phyloP scores from a whole-genome alignment of 2,329 filamentous ascomycete genomes.

The Orbilia blumenaviensis region DNA sequence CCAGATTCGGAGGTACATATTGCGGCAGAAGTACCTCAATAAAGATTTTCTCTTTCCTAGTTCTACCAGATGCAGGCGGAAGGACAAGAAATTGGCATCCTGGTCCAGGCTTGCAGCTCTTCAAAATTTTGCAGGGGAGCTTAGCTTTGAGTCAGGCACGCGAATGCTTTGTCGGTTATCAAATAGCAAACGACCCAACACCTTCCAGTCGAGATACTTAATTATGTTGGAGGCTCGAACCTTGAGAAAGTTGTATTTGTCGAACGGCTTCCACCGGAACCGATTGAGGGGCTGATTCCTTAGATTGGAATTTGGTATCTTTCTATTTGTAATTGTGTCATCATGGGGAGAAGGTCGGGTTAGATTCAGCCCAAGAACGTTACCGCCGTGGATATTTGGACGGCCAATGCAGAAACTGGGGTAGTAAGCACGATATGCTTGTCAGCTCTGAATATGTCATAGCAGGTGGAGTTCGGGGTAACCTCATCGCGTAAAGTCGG shows the following conservation, averaged over 20 bases:
- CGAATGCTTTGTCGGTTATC: constrained; percentile 7
- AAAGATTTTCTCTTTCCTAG: constrained; percentile 15
- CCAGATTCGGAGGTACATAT: constrained; percentile 8
- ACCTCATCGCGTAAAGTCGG: constrained; percentile 50
- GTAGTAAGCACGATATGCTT: constrained; percentile 19
- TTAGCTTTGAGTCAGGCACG: constrained; percentile 18
- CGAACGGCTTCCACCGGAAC: constrained; percentile 38
- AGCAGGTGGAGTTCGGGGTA: constrained; percentile 34
- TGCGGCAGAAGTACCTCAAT: constrained; percentile 9
- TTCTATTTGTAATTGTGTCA: constrained; percentile 48
- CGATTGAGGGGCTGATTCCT: constrained; percentile 9
- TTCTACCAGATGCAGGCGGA: constrained; percentile 45
- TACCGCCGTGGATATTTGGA: constrained; percentile 6
- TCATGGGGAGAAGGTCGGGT: constrained; percentile 22
- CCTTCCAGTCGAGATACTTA: constrained; percentile 29
- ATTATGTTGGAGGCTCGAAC: constrained; percentile 22
- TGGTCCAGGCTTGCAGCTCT: constrained; percentile 18
- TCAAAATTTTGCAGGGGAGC: constrained; percentile 3
- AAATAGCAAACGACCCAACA: constrained; percentile 7
- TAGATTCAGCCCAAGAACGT: constrained; percentile 23
- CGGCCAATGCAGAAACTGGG: constrained; percentile 39
- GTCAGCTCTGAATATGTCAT: constrained; percentile 45
- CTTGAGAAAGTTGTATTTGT: constrained; percentile 10
- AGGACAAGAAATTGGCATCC: constrained; percentile 34
- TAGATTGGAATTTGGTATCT: constrained; percentile 4